These are phyloP conservation scores for Penicillium steckii DNA, from an alignment of 495 filamentous ascomycete genomes.

Conservation along the genomic window DNA sequence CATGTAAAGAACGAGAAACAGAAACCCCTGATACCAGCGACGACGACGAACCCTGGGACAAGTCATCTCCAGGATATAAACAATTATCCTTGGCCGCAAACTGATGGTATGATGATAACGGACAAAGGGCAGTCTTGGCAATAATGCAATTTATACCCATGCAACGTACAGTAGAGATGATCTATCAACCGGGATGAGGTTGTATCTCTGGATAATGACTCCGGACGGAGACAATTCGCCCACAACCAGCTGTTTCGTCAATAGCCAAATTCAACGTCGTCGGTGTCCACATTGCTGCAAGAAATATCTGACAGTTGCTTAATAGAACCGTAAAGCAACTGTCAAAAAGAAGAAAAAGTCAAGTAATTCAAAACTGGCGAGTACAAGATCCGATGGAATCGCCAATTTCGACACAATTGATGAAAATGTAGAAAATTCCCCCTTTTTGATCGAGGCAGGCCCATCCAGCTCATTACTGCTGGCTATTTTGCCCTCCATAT, in stretches of 20 bases:
- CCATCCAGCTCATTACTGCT: constrained; percentile 8
- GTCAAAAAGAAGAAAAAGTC: not conserved
- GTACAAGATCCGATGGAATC: not conserved
- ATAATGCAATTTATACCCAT: not conserved
- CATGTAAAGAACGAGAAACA: not conserved
- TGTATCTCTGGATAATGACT: constrained; percentile 11
- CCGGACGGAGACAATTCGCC: constrained; percentile 17
- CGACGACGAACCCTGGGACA: not conserved
- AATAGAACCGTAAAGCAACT: not conserved
- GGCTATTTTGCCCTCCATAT: constrained; percentile 13
- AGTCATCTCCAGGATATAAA: not conserved
- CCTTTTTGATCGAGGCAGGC: no score
- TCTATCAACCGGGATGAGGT: not conserved
- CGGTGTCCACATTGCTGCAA: not conserved
- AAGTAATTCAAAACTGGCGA: not conserved
- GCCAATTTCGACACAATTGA: not conserved
- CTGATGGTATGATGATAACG: not conserved
- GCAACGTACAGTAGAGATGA: not conserved
- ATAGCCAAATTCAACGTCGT: constrained; percentile 17
- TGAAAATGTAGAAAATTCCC: no score
- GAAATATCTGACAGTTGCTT: not conserved
- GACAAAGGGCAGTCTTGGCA: not conserved
- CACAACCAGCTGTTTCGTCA: not conserved
- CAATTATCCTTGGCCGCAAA: not conserved
- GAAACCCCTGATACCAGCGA: not conserved